These are phyloP conservation scores for Solanum hybrid DNA, from an alignment of 305 asterid genomes.

Conservation along the genomic window DNA sequence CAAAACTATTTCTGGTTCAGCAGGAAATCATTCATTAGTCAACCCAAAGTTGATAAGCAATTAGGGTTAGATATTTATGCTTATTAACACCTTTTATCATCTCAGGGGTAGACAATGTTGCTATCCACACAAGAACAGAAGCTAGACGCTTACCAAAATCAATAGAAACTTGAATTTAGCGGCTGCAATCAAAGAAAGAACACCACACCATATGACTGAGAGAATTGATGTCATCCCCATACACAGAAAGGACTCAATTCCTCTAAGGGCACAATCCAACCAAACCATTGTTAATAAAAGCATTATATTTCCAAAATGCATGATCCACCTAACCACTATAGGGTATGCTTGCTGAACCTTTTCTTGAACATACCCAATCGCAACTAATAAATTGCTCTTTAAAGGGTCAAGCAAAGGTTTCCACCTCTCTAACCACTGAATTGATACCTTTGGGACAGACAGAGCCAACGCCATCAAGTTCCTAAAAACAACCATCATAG, in stretches of 20 bases:
- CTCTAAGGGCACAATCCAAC: slow-evolving; percentile 87
- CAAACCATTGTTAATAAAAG: slow-evolving; percentile 74
- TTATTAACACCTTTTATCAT: not conserved
- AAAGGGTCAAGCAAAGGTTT: slow-evolving; percentile 38
- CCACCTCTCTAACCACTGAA: slow-evolving; percentile 59
- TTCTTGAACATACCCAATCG: slow-evolving; percentile 34
- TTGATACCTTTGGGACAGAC: slow-evolving; percentile 44
- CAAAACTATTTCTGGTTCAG: not conserved
- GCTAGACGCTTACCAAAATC: slow-evolving; percentile 45
- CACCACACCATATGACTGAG: slow-evolving; percentile 75
- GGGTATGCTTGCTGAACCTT: slow-evolving; percentile 66
- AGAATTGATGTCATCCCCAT: slow-evolving; percentile 91
- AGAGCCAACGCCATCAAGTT: slow-evolving; percentile 40
- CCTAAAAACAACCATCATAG: slow-evolving; percentile 44
- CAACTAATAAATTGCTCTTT: slow-evolving; percentile 29
- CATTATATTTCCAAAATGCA: slow-evolving; percentile 50
- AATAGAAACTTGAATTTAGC: slow-evolving; percentile 60
- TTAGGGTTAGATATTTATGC: not conserved
- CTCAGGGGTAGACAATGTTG: not conserved
- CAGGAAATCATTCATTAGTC: not conserved
- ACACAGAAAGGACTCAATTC: slow-evolving; percentile 72
- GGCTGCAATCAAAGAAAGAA: slow-evolving; percentile 62
- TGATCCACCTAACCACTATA: slow-evolving; percentile 48
- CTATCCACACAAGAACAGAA: not conserved
- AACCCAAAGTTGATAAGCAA: not conserved